Evolutionary conservation across 192 early-diverging fungal species (phyloP).

Genomic region (Phycomyces nitens): DNA sequence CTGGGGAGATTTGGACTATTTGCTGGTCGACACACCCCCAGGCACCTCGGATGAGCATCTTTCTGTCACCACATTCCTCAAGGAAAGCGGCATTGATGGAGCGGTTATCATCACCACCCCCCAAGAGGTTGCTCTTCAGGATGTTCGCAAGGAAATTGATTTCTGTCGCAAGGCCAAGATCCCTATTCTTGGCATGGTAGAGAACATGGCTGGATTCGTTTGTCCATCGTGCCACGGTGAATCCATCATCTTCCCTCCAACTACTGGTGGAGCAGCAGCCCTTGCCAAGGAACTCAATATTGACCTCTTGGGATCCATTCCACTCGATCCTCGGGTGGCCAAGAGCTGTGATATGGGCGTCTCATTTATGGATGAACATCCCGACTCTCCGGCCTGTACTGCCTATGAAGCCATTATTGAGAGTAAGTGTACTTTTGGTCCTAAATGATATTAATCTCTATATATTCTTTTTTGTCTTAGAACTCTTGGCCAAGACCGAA

Average conservation of each 20-base stretch:
- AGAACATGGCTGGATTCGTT: slow-evolving; percentile 98
- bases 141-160: slow-evolving; percentile 97
- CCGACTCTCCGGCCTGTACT: slow-evolving; percentile 80
- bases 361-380: slow-evolving; percentile 84
- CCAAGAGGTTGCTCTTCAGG: slow-evolving; percentile 81
- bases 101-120: slow-evolving; percentile 93
- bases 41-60: slow-evolving; percentile 97
- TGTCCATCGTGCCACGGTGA: slow-evolving; percentile 82
- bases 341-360: slow-evolving; percentile 84
- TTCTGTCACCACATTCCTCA: slow-evolving; percentile 76
- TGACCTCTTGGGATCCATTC: slow-evolving; percentile 66
- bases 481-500: too few relatives aligned
- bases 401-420: slow-evolving; percentile 64
- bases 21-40: slow-evolving; percentile 95
- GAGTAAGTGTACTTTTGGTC: too few relatives aligned
- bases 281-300: slow-evolving; percentile 64
- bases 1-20: slow-evolving; percentile 87
- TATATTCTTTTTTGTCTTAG: too few relatives aligned
- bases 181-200: slow-evolving; percentile 87
- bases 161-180: slow-evolving; percentile 92
- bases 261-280: slow-evolving; percentile 67
- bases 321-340: slow-evolving; percentile 75
- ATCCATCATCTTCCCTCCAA: slow-evolving; percentile 72
- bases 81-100: slow-evolving; percentile 75
- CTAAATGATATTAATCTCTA: too few relatives aligned